Evolutionary conservation across 2,329 filamentous ascomycete species (phyloP), one percentile per base, ranked within the genome.

Genomic region (Arthrobotrys sinensis): DNA sequence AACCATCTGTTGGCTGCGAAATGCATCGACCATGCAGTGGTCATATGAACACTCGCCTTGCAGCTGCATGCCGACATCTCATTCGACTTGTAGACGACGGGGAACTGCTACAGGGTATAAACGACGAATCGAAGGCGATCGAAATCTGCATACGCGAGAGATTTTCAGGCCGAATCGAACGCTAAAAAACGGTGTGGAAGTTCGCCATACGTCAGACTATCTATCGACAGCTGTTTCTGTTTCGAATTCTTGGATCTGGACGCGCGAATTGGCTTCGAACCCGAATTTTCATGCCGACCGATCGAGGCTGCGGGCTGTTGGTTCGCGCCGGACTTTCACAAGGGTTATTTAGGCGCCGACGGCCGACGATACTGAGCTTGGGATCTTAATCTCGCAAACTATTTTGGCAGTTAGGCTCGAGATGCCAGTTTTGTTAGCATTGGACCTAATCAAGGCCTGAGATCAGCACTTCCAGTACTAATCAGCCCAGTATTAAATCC

Each of bases 11-110:
- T 64, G 68, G 34, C 63, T 53, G 28, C 50, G 52, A 50, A 52
- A 45, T 21, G 40, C 55, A 64, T 57, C 53, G 32, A 57, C 1
- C 32, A 64, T 53, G 46, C 67, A 38, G 32, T 65, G 60, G 68
- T 72, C 68, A 72, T 53, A 72, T 53, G 68, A 24, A 38, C 68
- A 55, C 67, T 71, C 57, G 48, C 68, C 68, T 72, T 50, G 60
- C 60, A 65, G 53, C 28, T 72, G 46, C 48, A 57, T 43, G 36
- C 36, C 24, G 11, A 16, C 16, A 40, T 21, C 53, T 28, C 16
- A 38, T 57, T 34, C 46, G 57, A 72, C 34, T 65, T 19, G 60
- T 46, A 72, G 68, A 57, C 55, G 57, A 64, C 55, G 14, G 38
- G 34, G 55, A 46, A 55, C 62, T 55, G 57, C 67, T 53, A 34